Evolutionary conservation across 768 basidiomycete species (phyloP).

Genomic region (Tulasnella sp.): DNA sequence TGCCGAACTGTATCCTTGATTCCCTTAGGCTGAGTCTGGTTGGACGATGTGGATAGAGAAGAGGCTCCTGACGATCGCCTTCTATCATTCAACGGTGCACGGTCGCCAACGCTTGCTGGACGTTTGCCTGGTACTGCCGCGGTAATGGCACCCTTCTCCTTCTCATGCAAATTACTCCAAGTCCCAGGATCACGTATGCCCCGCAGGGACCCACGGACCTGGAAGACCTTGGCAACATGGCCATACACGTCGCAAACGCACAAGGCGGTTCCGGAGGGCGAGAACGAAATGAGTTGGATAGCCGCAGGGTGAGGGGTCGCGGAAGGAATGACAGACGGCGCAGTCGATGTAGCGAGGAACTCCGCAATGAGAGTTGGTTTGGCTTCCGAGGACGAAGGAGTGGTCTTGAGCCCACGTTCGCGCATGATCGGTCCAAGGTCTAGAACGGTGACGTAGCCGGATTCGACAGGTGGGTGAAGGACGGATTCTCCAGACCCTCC

Average conservation of each 20-base stretch:
- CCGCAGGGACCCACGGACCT: slow-evolving; percentile 2
- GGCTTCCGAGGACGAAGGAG: not conserved
- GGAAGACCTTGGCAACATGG: slow-evolving; percentile 18
- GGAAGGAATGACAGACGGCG: not conserved
- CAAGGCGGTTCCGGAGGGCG: slow-evolving; percentile 17
- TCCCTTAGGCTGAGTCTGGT: not conserved
- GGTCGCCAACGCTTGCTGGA: not conserved
- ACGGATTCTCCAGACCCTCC: slow-evolving; percentile 10
- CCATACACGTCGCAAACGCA: slow-evolving; percentile 19
- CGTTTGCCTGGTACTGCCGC: not conserved
- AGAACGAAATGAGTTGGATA: slow-evolving; percentile 12
- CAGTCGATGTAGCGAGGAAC: slow-evolving; percentile 16
- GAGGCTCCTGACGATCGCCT: slow-evolving; percentile 15
- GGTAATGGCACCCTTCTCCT: not conserved
- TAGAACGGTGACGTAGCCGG: slow-evolving; percentile 41
- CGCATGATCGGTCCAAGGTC: slow-evolving; percentile 41
- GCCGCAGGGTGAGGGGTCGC: not conserved
- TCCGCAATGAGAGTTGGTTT: slow-evolving; percentile 17
- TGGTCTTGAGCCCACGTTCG: not conserved
- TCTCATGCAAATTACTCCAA: not conserved
- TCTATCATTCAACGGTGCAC: slow-evolving; percentile 3
- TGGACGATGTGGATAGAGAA: not conserved
- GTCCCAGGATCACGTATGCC: not conserved
- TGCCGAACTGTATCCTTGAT: slow-evolving; percentile 35
- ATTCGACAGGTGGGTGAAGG: slow-evolving; percentile 14